phyloP scores from a whole-genome alignment of 1,139 yeast genomes.

The Taphrina deformans region DNA sequence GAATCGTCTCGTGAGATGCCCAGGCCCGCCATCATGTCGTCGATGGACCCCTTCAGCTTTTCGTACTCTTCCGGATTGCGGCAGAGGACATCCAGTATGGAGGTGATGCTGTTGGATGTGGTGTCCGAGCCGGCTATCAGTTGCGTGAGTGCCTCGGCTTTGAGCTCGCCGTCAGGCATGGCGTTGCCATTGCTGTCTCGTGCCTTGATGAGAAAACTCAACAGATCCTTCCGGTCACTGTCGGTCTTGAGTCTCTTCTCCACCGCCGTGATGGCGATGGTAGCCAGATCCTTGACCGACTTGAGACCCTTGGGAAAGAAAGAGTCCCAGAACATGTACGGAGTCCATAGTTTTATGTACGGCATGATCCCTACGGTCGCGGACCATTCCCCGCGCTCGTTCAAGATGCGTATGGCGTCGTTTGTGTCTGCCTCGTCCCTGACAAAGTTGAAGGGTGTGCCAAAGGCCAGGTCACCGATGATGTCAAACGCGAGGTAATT shows the following conservation, averaged over 20 bases:
- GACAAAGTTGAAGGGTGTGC: conserved; percentile 27
- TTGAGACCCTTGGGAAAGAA: conserved; percentile 26
- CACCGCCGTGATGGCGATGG: conserved; percentile 29
- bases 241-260: conserved; percentile 4
- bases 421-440: conserved; percentile 20
- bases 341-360: conserved; percentile 21
- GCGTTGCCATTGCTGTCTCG: conserved; percentile 28
- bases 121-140: conserved; percentile 33
- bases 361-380: conserved; percentile 32
- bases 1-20: conserved; percentile 9
- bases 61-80: conserved; percentile 13
- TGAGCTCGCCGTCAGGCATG: conserved; percentile 28
- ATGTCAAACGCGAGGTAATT: conserved; percentile 32
- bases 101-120: conserved; percentile 20
- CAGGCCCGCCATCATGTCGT: conserved; percentile 14
- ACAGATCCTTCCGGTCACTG: conserved; percentile 11
- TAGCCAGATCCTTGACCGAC: conserved; percentile 18
- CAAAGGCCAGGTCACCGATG: conserved; percentile 32
- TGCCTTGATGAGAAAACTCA: conserved; percentile 23
- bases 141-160: conserved; percentile 33
- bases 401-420: conserved; percentile 23
- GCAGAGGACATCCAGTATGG: conserved; percentile 28
- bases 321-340: conserved; percentile 23
- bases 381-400: conserved; percentile 25
- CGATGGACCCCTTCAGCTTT: conserved; percentile 8